phyloP scores from a whole-genome alignment of 1,284 basidiomycete genomes.

The Tetrapyrgos nigripes region DNA sequence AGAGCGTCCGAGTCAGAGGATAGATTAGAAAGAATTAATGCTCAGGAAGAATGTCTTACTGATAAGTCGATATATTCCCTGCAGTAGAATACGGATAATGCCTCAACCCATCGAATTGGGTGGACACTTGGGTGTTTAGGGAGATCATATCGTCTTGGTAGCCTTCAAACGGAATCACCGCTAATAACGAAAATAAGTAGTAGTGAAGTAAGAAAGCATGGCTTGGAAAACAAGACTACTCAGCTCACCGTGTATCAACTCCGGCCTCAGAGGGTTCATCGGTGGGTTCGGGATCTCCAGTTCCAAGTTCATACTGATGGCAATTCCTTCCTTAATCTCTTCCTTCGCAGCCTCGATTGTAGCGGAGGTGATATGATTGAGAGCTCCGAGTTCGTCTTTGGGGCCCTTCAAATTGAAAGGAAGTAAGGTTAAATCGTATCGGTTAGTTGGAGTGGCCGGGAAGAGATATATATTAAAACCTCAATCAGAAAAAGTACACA shows the following conservation, averaged over 20 bases:
- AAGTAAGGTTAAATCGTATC: not conserved
- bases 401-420: too few species aligned
- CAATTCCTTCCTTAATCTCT: constrained; percentile 14
- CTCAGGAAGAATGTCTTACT: constrained; percentile 4
- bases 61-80: constrained; percentile 3
- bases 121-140: constrained; percentile 20
- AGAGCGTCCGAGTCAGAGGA: too few species aligned
- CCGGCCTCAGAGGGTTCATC: not conserved
- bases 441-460: not conserved
- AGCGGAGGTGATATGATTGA: constrained; percentile 16
- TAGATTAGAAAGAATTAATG: not conserved
- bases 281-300: constrained; percentile 13
- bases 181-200: not conserved
- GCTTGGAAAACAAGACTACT: too few species aligned
- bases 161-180: constrained; percentile 6
- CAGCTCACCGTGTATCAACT: constrained; percentile 7
- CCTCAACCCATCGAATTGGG: constrained; percentile 18
- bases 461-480: not conserved
- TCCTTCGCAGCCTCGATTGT: constrained; percentile 15
- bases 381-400: constrained; percentile 13
- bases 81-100: constrained; percentile 20
- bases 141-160: constrained; percentile 19
- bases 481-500: not conserved
- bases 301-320: constrained; percentile 17
- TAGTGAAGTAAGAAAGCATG: too few species aligned